phyloP scores from a whole-genome alignment of 495 filamentous ascomycete genomes.

The Cercophora newfieldiana region DNA sequence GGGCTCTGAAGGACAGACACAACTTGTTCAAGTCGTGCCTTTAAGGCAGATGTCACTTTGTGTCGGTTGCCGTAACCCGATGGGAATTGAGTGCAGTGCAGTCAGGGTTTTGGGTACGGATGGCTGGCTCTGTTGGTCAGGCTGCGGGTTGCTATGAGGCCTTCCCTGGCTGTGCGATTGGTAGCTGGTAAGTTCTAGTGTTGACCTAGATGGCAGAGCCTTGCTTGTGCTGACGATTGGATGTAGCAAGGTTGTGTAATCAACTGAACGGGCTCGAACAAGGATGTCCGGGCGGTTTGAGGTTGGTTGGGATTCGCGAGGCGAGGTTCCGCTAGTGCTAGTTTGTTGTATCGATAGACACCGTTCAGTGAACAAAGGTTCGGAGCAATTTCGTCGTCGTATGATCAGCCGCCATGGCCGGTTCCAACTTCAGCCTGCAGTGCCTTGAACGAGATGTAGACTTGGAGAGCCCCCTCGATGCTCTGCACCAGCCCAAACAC shows the following conservation, averaged over 20 bases:
- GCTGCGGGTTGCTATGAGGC: background rate
- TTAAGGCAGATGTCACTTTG: too few relatives aligned
- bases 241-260: background rate
- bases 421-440: background rate
- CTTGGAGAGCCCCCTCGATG: background rate
- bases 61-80: too few relatives aligned
- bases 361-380: too few relatives aligned
- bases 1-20: too few relatives aligned
- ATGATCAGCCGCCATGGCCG: background rate
- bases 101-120: too few relatives aligned
- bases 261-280: background rate
- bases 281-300: background rate
- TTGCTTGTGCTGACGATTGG: too few relatives aligned
- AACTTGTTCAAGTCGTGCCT: too few relatives aligned
- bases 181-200: background rate
- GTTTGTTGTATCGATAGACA: too few relatives aligned
- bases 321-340: too few relatives aligned
- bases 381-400: background rate
- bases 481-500: constrained; percentile 49
- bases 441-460: background rate
- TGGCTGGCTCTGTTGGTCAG: too few relatives aligned
- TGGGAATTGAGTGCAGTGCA: too few relatives aligned
- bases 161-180: background rate
- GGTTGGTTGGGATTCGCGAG: background rate
- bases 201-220: too few relatives aligned